These are phyloP conservation scores for Spathaspora gorwiae DNA, from an alignment of 805 yeast species.

Conservation along the genomic window DNA sequence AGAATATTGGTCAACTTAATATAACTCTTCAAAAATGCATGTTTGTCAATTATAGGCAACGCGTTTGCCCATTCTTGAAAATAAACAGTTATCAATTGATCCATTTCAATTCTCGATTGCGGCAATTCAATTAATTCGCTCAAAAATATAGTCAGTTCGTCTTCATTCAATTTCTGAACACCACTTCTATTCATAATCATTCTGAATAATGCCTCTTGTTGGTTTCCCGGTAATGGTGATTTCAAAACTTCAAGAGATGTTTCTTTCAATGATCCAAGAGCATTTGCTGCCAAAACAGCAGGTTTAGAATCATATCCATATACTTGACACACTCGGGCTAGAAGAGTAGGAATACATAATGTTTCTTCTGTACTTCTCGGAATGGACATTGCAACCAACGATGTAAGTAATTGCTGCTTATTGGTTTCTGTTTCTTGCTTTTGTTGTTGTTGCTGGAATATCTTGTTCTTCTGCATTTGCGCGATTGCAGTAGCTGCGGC, in stretches of 20 bases:
- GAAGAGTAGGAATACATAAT: conserved; percentile 63
- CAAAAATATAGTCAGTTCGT: conserved; percentile 46
- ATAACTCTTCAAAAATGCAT: conserved; percentile 62
- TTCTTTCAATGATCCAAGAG: conserved; percentile 66
- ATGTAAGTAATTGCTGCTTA: conserved; percentile 35
- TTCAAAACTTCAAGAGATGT: conserved; percentile 7
- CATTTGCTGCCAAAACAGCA: conserved; percentile 64
- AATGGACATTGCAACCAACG: conserved; percentile 61
- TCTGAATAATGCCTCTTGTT: conserved; percentile 12
- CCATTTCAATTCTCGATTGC: conserved; percentile 56
- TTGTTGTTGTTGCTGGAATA: conserved; percentile 12
- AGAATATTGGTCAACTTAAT: conserved; percentile 41
- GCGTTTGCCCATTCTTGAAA: conserved; percentile 76
- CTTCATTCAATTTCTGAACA: conserved; percentile 19
- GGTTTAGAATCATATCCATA: conserved; percentile 71
- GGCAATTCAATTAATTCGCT: conserved; percentile 25
- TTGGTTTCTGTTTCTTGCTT: conserved; percentile 25
- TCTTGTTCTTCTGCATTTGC: conserved; percentile 42
- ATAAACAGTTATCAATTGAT: conserved; percentile 60
- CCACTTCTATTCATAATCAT: conserved; percentile 25
- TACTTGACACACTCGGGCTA: conserved; percentile 63
- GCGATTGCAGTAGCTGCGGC: conserved; percentile 62
- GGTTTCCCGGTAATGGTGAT: conserved; percentile 8
- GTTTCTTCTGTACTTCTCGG: conserved; percentile 81
- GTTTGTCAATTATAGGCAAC: conserved; percentile 66